Evolutionary conservation across 306 rosid genomes (phyloP), one percentile per base, ranked within the genome.

Genomic region (Casuarina equisetifolia): DNA sequence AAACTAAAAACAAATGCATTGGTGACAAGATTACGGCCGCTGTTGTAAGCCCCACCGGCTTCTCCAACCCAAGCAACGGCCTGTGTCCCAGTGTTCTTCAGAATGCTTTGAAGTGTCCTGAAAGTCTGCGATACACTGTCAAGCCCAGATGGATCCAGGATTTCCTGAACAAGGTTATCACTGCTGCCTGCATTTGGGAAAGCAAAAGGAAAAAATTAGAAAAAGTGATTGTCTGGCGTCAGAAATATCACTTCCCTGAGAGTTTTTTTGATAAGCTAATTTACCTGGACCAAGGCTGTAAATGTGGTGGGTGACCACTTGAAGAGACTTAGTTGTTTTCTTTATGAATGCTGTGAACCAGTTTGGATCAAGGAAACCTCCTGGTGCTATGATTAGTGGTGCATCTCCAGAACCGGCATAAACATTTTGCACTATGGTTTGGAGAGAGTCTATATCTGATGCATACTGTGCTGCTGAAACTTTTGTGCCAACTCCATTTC

Each of bases 41-140:
- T 96, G 74, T 90, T 90, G 77, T 82, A 96, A 43, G 99, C 94
- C 54, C 99, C 99, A 61, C 99, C 99, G 10, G 99, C 82, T 84
- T 96, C 99, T 40, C 98, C 99, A 75, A 96, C 97, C 98, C 99
- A 96, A 1, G 99, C 88, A 69, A 64, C 73, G 9, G 91, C 91
- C 13, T 81, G 75, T 62, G 84, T 85, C 70, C 80, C 66, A 69
- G 92, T 85, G 64, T 71, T 83, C 79, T 35, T 76, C 19, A 96
- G 83, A 84, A 88, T 70, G 78, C 68, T 74, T 45, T 71, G 89
- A 45, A 96, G 97, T 84, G 73, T 51, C 17, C 84, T 64, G 72
- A 90, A 96, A 20, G 90, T 87, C 62, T 54, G 15, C 19, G 84
- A 81, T 84, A 9, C 84, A 38, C 80, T 81, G 72, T 96, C 90